Conservation (phyloP, 768 basidiomycete species). For the Clathrus columnatus region DNA sequence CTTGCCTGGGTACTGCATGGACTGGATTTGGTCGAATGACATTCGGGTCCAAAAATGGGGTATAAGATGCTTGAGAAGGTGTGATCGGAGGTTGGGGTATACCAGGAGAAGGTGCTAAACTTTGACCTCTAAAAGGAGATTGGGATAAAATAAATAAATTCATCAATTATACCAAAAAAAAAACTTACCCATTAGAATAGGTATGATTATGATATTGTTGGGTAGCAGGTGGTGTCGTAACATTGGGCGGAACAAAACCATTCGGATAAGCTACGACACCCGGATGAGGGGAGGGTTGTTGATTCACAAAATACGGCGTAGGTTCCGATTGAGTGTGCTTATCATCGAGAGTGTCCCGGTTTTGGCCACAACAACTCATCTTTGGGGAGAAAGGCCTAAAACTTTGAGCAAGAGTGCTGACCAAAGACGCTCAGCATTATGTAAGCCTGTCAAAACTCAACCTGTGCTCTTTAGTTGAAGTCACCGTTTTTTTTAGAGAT, state of each 20-base stretch:
- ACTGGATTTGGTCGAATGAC: constrained; percentile 19
- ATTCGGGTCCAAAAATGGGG: constrained; percentile 17
- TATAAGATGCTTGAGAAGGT: constrained; percentile 8
- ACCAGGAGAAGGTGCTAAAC: neutral
- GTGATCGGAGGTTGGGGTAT: neutral
- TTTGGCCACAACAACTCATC: constrained; percentile 10
- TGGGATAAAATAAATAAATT: too few species aligned
- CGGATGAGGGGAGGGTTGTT: constrained; percentile 3
- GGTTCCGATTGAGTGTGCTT: constrained; percentile 5
- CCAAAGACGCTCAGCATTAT: neutral
- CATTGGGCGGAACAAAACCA: neutral
- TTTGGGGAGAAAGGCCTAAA: neutral
- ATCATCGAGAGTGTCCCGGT: neutral
- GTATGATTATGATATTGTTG: neutral
- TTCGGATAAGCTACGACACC: neutral
- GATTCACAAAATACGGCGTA: constrained; percentile 6
- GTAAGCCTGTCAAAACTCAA: too few species aligned
- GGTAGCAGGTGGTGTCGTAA: neutral
- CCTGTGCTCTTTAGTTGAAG: too few species aligned
- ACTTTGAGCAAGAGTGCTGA: neutral
- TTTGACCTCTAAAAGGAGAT: neutral
- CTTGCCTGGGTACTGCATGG: constrained; percentile 9
- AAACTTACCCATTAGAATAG: constrained; percentile 1
- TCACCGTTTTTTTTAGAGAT: too few species aligned
- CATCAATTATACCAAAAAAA: too few species aligned